Evolutionary conservation across 2,329 filamentous ascomycete genomes (phyloP), one percentile per base, ranked within the genome.

Genomic region (Cladophialophora bantiana): DNA sequence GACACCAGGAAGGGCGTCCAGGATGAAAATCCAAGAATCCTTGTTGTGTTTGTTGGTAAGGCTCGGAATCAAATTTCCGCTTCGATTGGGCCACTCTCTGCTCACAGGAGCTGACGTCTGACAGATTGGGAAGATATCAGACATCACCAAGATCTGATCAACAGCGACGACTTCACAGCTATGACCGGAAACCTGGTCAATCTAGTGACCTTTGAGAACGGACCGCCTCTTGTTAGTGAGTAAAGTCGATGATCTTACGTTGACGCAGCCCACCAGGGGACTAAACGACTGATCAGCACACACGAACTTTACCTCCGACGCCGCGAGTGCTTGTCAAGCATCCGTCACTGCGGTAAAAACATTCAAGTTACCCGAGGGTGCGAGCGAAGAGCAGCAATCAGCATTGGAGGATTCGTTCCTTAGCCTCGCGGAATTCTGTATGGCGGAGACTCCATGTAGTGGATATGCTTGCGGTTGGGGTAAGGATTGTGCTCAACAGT

Each of bases 391-490:
- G 32, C 40, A 54, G 38, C 61, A 61, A 45, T 34, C 63, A 18
- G 45, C 52, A n/a, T 36, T 65, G 13, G 63, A 65, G n/a, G 63
- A 59, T 36, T 38, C 32, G 32, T 31, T 55, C 4, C 42, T 61
- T 12, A 35, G 20, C n/a, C 18, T 65, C 15, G 57, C 31, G 1
- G 18, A 54, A 34, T 32, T 40, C 57, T 35, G 15, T 13, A 60
- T 26, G n/a, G 50, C n/a, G 9, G 13, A 65, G 10, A 57, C 34
- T n/a, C 13, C 40, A n/a, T 59, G 36, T 20, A 40, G 20, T 7
- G 48, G 56, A n/a, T 52, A 53, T 32, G 45, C 63, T 15, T 12
- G 59, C 18, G 63, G 63, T n/a, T 61, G 63, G 63, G 36, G 45
- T 60, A 40, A 60, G 58, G 34, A 48, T n/a, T 34, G 4, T 9